Evolutionary conservation across 306 rosid genomes (phyloP).

Genomic region (Casuarina glauca): DNA sequence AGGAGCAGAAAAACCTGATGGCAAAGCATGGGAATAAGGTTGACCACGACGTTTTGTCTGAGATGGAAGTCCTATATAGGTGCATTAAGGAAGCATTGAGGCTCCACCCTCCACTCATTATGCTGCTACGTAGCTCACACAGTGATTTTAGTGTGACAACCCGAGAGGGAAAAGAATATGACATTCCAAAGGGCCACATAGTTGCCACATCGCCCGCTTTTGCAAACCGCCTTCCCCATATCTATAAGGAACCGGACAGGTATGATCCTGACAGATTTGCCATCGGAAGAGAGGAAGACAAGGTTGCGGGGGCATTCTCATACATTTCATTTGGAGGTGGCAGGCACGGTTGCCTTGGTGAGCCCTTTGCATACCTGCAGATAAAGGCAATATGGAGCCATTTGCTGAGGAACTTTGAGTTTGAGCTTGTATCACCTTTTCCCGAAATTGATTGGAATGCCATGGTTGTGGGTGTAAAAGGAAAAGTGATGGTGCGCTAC

Average conservation of each 20-base stretch:
- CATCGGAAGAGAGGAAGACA: constrained; percentile 88
- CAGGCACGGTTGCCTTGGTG: constrained; percentile 96
- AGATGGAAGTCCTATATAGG: constrained; percentile 86
- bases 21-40: constrained; percentile 70
- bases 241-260: constrained; percentile 73
- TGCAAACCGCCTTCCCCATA: constrained; percentile 79
- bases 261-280: constrained; percentile 80
- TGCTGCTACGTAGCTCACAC: constrained; percentile 89
- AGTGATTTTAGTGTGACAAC: constrained; percentile 74
- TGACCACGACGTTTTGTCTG: constrained; percentile 90
- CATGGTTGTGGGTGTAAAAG: constrained; percentile 98
- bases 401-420: constrained; percentile 88
- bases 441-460: constrained; percentile 98
- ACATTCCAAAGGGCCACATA: constrained; percentile 92
- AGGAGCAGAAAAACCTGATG: constrained; percentile 74
- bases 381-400: constrained; percentile 95
- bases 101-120: constrained; percentile 91
- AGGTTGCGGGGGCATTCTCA: constrained; percentile 84
- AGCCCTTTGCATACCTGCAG: constrained; percentile 95
- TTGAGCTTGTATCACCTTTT: constrained; percentile 82
- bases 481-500: constrained; percentile 90
- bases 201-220: constrained; percentile 94
- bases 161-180: constrained; percentile 73
- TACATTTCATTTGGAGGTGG: constrained; percentile 97
- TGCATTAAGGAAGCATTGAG: constrained; percentile 95